Base-by-base conservation (phyloP, 2,329 filamentous ascomycete genomes). In the Clarireedia homoeocarpa region DNA sequence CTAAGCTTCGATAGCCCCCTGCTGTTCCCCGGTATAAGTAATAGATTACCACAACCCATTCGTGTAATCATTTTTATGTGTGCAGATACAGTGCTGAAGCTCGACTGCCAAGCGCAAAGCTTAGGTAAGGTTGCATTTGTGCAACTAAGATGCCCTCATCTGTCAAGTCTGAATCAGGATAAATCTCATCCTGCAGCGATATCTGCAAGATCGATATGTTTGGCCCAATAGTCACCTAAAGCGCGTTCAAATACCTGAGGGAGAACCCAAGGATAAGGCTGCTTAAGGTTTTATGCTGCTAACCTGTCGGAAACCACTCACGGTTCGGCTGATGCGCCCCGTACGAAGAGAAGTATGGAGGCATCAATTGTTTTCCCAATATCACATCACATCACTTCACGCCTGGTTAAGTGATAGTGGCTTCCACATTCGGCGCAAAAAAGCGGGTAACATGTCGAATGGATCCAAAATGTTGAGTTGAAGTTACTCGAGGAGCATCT, bases 251-350 rank as follows among this genome's bases (percentile, higher is more conserved):
- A 20, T 17, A 20, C 39, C 34, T 3, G 6, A 42, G 6, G 36
- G n/a, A 26, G 12, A 45, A 50, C 38, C 53, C 53, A 38, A 50
- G 14, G 17, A 15, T 44, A 15, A 26, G 52, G 52, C 26, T 49
- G 50, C 50, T 55, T 45, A 36, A 47, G 12, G 20, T 24, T n/a
- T 12, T 30, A 14, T n/a, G 20, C 6, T 38, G 51, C 30, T 44
- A n/a, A 42, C 20, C 10, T 53, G 44, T 53, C 44, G 30, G 40
- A 20, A 53, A n/a, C 24, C 52, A 23, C 44, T 54, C 45, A 54
- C 23, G 20, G 40, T 30, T 26, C 17, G 44, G 12, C 6, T 46
- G 20, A 46, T 20, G 12, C 42, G 12, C 17, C 26, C 26, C 26
- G 27, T 48, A 38, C 39, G 17, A 17, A 26, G n/a, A 7, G 12